These are phyloP conservation scores for Cadophora sp. DNA, from an alignment of 2,329 filamentous ascomycete species.

Conservation along the genomic window DNA sequence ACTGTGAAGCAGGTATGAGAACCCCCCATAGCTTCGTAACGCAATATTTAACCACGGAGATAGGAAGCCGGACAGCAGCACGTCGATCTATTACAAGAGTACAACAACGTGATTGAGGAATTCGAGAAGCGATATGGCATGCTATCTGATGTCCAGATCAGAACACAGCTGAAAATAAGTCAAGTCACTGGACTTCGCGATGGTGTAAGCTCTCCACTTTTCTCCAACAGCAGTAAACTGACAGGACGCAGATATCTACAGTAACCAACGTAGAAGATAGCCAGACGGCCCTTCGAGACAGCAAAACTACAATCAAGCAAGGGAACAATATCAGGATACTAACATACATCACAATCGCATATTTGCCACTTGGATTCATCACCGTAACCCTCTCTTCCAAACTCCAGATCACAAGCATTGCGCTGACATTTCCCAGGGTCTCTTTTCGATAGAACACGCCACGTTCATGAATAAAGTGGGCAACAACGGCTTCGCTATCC, in stretches of 20 bases:
- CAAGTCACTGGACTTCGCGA: slow-evolving; percentile 34
- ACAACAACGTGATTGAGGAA: slow-evolving; percentile 33
- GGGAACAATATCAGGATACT: slow-evolving; percentile 65
- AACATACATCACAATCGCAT: slow-evolving; percentile 67
- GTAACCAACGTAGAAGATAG: slow-evolving; percentile 35
- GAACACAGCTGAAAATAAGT: slow-evolving; percentile 32
- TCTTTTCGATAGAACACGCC: slow-evolving; percentile 28
- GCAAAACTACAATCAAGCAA: slow-evolving; percentile 66
- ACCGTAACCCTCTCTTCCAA: slow-evolving; percentile 45
- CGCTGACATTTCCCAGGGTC: slow-evolving; percentile 20
- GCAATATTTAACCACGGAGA: neutral
- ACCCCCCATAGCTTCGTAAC: neutral
- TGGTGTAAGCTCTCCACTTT: slow-evolving; percentile 21
- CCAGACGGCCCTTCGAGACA: slow-evolving; percentile 55
- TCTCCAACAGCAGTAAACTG: neutral
- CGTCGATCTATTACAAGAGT: slow-evolving; percentile 31
- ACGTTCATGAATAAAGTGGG: slow-evolving; percentile 27
- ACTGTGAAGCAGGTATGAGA: slow-evolving; percentile 26
- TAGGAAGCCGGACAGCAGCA: slow-evolving; percentile 33
- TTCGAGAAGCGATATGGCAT: slow-evolving; percentile 37
- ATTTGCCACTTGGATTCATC: slow-evolving; percentile 65
- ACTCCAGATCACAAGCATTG: neutral
- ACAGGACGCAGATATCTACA: slow-evolving; percentile 29
- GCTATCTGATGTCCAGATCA: slow-evolving; percentile 30
- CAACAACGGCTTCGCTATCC: slow-evolving; percentile 25